A percentile compares a stretch with the other conserved stretches of the same genome.
These are phyloP conservation scores for Papiliotrema laurentii DNA, from an alignment of 1,284 basidiomycete genomes.

Conservation along the genomic window DNA sequence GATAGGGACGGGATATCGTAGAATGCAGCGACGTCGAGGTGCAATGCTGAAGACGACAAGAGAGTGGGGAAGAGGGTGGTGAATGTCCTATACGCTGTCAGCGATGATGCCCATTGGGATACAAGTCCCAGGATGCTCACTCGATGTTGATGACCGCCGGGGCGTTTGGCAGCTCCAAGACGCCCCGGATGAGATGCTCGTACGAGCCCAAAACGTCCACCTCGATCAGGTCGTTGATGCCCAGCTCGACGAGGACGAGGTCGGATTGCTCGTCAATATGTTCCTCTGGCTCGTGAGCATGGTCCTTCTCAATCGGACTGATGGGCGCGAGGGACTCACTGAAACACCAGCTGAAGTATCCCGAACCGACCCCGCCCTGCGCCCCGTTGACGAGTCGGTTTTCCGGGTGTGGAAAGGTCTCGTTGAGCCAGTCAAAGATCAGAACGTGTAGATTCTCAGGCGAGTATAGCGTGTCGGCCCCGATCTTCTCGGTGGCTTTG, in stretches of 20 bases:
- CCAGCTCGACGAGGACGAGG: slow-evolving; percentile 40
- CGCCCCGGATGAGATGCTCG: slow-evolving; percentile 36
- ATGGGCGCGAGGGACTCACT: too few relatives aligned
- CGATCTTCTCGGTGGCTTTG: slow-evolving; percentile 5
- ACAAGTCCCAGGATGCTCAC: slow-evolving; percentile 15
- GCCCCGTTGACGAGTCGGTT: slow-evolving; percentile 31
- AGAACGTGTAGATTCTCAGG: slow-evolving; percentile 42
- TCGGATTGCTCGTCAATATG: slow-evolving; percentile 40
- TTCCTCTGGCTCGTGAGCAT: slow-evolving; percentile 26
- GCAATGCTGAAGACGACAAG: slow-evolving; percentile 36
- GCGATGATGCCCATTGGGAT: not conserved
- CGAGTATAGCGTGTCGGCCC: slow-evolving; percentile 40
- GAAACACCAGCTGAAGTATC: slow-evolving; percentile 46
- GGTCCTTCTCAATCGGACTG: not conserved
- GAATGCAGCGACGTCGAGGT: slow-evolving; percentile 41
- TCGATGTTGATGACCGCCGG: slow-evolving; percentile 46
- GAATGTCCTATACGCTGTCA: slow-evolving; percentile 32
- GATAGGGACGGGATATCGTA: slow-evolving; percentile 44
- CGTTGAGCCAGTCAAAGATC: slow-evolving; percentile 43
- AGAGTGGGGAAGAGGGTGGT: slow-evolving; percentile 42
- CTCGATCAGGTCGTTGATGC: slow-evolving; percentile 40
- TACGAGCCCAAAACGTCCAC: slow-evolving; percentile 32
- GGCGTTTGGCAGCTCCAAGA: slow-evolving; percentile 34
- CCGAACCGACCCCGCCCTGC: slow-evolving; percentile 43
- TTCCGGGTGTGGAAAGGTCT: slow-evolving; percentile 31